phyloP scores from a whole-genome alignment of 2,329 filamentous ascomycete genomes.

The Moelleriella libera region DNA sequence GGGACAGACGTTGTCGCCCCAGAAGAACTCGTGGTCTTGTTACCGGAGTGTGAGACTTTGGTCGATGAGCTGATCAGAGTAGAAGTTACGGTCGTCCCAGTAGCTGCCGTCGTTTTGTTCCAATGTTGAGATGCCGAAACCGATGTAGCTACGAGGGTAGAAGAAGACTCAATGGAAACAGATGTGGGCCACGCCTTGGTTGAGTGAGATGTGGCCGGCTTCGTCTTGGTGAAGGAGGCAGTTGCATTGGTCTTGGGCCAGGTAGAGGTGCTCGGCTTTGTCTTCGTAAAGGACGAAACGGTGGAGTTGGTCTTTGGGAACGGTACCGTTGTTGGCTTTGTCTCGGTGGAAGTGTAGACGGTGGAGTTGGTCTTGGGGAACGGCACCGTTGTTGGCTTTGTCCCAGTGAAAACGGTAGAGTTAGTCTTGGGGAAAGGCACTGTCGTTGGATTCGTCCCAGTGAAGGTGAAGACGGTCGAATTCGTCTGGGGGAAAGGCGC shows the following conservation, averaged over 20 bases:
- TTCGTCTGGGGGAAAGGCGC: no score
- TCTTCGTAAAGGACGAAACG: background rate
- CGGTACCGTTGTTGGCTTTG: background rate
- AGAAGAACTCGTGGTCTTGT: no score
- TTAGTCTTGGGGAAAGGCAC: background rate
- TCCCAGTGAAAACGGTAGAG: background rate
- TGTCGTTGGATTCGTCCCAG: no score
- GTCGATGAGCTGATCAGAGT: no score
- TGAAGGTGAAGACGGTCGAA: no score
- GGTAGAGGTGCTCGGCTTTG: background rate
- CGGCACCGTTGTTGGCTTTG: background rate
- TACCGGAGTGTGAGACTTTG: no score
- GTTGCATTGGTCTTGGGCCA: background rate
- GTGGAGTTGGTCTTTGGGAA: background rate
- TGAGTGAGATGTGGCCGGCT: background rate
- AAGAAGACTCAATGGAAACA: background rate
- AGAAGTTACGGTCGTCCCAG: no score
- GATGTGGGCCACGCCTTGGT: background rate
- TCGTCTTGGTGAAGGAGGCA: background rate
- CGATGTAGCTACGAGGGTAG: no score
- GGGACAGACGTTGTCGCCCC: no score
- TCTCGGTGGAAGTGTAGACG: background rate
- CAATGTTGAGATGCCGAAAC: no score
- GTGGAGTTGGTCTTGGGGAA: background rate
- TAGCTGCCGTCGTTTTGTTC: no score